Evolutionary conservation across 495 filamentous ascomycete species (phyloP), one percentile per base, ranked within the genome.

Genomic region (Neurospora tetrasperma): DNA sequence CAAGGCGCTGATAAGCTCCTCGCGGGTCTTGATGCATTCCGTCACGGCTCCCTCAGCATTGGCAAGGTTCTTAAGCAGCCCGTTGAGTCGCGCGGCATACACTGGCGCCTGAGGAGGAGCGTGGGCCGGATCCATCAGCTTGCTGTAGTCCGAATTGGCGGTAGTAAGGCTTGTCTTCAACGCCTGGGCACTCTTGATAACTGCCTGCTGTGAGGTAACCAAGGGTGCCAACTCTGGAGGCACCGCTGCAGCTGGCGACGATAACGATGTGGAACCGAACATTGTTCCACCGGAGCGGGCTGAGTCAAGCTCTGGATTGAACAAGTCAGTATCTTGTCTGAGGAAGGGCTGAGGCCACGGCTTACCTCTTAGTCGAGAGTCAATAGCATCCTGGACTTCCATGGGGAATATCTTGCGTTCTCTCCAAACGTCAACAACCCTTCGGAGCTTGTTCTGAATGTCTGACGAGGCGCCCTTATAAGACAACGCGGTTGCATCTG

Each of bases 341-440:
- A 11, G 42, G 71, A 42, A 42, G 1, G 42, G 18, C 1, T 8
- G n/a, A 42, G 43, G 41, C 31, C 54, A 14, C 41, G 11, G 62
- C 79, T 71, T 86, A 94, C 92, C 95, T 72, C 93, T 90, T 27
- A 98, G 84, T 39, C 90, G 86, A 46, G 88, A 83, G 72, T 98
- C 94, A 42, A 97, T 88, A 23, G 88, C 88, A 48, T 91, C 89
- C 77, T 96, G 89, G 69, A 96, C 91, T 1, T 89, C 87, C 3
- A 77, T 75, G 70, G 95, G 92, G 76, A 99, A 99, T n/a, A 99
- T 93, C 69, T 83, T 83, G 18, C 96, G 88, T 73, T 93, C 89
- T 78, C 91, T 89, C 96, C 96, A 98, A 3, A 98, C 96, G 77
- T 98, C 94, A 7, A 98, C 88, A 12, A 98, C 94, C 31, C 96